A percentile compares a stretch with the other conserved stretches of the same genome.
These are phyloP conservation scores for Oryza nivara DNA, from an alignment of 176 grass and related monocot genomes.

Conservation along the genomic window DNA sequence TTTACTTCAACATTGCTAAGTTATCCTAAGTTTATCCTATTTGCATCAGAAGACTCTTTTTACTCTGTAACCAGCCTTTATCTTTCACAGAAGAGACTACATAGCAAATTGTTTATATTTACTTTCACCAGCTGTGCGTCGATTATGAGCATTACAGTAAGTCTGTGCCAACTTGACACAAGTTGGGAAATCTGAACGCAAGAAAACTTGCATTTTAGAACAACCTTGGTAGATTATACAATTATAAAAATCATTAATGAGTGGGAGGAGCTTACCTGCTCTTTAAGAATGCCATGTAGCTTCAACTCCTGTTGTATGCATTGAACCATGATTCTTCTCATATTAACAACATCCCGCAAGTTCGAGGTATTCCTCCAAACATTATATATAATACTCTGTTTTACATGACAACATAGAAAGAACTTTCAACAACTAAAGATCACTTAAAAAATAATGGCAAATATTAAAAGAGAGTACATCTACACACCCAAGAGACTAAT, in stretches of 20 bases:
- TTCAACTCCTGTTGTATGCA: slow-evolving; percentile 59
- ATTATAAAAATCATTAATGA: not conserved
- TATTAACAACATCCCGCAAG: slow-evolving; percentile 68
- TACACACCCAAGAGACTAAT: slow-evolving; percentile 15
- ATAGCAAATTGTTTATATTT: not conserved
- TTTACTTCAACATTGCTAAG: not conserved
- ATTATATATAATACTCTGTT: slow-evolving; percentile 70
- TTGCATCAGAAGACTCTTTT: not conserved
- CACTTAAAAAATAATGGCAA: slow-evolving; percentile 23
- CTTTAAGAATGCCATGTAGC: slow-evolving; percentile 63
- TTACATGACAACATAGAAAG: slow-evolving; percentile 38
- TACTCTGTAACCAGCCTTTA: not conserved
- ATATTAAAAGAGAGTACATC: slow-evolving; percentile 7
- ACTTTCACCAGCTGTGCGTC: not conserved
- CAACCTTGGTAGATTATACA: not conserved
- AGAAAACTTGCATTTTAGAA: slow-evolving; percentile 1
- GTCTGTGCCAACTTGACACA: not conserved
- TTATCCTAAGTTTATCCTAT: slow-evolving; percentile 24
- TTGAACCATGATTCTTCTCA: slow-evolving; percentile 66
- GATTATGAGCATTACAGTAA: not conserved
- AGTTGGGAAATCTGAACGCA: not conserved
- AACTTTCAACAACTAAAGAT: slow-evolving; percentile 32
- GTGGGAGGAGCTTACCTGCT: slow-evolving; percentile 65
- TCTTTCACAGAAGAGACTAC: not conserved
- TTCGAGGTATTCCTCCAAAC: slow-evolving; percentile 61